Evolutionary conservation across 768 basidiomycete genomes (phyloP).

Genomic region (Lactifluus piperatus): DNA sequence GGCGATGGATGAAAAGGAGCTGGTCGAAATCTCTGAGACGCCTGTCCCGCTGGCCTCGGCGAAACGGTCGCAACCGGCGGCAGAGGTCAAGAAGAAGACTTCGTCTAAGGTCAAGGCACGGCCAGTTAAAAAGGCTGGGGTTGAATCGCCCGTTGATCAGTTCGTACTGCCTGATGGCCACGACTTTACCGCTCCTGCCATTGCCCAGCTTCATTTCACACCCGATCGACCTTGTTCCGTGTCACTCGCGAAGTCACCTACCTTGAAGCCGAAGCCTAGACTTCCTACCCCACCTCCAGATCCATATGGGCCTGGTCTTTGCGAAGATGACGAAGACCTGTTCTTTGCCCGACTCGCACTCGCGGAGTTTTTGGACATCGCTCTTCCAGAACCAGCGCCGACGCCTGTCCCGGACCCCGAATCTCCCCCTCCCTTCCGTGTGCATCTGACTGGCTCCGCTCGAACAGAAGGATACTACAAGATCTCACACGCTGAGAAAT

Average conservation of each 20-base stretch:
- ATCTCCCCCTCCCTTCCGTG: slow-evolving; percentile 48
- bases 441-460: slow-evolving; percentile 78
- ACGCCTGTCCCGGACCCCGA: slow-evolving; percentile 30
- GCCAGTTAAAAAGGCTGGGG: slow-evolving; percentile 22
- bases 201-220: slow-evolving; percentile 43
- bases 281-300: slow-evolving; percentile 44
- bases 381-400: slow-evolving; percentile 24
- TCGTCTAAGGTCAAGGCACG: slow-evolving; percentile 36
- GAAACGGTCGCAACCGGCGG: slow-evolving; percentile 10
- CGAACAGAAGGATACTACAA: slow-evolving; percentile 95
- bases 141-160: slow-evolving; percentile 32
- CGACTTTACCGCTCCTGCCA: slow-evolving; percentile 40
- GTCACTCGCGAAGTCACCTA: slow-evolving; percentile 44
- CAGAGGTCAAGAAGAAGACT: slow-evolving; percentile 29
- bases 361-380: slow-evolving; percentile 28
- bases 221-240: slow-evolving; percentile 37
- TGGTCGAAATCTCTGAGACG: slow-evolving; percentile 17
- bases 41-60: slow-evolving; percentile 7
- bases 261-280: slow-evolving; percentile 28
- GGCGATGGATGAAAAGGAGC: slow-evolving; percentile 9
- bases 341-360: slow-evolving; percentile 66
- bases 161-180: slow-evolving; percentile 43
- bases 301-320: slow-evolving; percentile 46
- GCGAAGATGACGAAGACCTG: slow-evolving; percentile 84
- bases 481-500: slow-evolving; percentile 86